Percentiles rank a stretch among this genome's conserved stretches.
Conservation (phyloP, 768 basidiomycete genomes). For the Sarcodon sp. region DNA sequence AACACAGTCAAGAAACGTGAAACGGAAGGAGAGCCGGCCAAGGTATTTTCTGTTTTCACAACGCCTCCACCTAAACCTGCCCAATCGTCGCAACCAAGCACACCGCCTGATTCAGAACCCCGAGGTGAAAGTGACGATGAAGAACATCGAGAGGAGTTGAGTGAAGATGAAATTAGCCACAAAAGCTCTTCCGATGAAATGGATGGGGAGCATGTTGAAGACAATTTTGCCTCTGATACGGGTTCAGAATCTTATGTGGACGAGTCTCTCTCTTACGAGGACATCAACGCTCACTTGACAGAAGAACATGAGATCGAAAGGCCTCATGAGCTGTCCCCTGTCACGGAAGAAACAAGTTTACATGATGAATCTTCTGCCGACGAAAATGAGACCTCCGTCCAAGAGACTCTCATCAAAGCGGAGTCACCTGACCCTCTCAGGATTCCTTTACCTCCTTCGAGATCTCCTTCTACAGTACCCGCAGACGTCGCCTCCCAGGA, state of each 20-base stretch:
- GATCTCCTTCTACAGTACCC: background rate
- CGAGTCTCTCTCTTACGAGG: constrained; percentile 6
- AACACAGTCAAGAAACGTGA: background rate
- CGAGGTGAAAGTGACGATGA: constrained; percentile 7
- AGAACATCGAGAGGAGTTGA: constrained; percentile 4
- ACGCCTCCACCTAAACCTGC: background rate
- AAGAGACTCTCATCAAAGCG: background rate
- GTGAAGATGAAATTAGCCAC: constrained; percentile 9
- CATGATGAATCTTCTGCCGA: background rate
- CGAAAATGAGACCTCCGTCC: background rate
- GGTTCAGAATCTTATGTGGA: constrained; percentile 15
- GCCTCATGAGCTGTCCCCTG: background rate
- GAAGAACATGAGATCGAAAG: constrained; percentile 19
- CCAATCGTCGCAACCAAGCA: background rate
- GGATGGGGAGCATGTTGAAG: constrained; percentile 14
- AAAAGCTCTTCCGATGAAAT: constrained; percentile 17
- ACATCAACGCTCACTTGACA: constrained; percentile 9
- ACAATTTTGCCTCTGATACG: constrained; percentile 18
- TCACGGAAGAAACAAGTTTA: background rate
- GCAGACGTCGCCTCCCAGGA: background rate
- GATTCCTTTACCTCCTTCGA: background rate
- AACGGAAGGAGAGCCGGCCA: background rate
- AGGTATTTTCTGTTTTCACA: constrained; percentile 1
- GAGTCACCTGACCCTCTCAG: background rate
- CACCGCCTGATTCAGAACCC: background rate